Base-by-base conservation (phyloP, 345 rosid genomes). In the Conringia planisiliqua region DNA sequence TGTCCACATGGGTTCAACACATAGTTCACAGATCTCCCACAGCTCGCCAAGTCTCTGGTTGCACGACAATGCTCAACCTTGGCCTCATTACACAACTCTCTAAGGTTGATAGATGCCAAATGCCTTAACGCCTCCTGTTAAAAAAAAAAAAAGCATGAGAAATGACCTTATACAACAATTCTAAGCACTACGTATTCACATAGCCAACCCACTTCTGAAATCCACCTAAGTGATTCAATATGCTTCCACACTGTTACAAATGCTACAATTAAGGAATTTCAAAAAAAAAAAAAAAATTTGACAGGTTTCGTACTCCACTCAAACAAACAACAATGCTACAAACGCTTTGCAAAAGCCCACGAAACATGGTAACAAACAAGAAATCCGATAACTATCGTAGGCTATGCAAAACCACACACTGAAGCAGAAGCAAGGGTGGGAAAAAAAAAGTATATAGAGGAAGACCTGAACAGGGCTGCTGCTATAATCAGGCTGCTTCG, bases 51-150 rank as follows among this genome's bases (percentile, higher is more conserved):
- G 83, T 96, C 96, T 74, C 99, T 90, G 67, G 95, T 82, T n/a
- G 98, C 99, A 36, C 99, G 83, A 55, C 99, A 96, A 1, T 68
- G 80, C 84, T 96, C 99, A 51, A 85, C 79, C 79, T 92, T 96
- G 0, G 94, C 99, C 80, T 96, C 98, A 33, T 85, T 85, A 70
- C 91, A 81, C 73, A 95, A 73, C 58, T 92, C 96, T 43, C 82
- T 82, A 71, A 89, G 88, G 70, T 90, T 92, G 16, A 87, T 75
- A 54, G 85, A 86, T 32, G 98, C 96, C 74, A 95, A 79, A 80
- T 85, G 91, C 75, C 77, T 90, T 80, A 92, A 76, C 40, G 99
- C 98, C 65, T 92, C 96, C 99, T 95, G 88, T 68, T n/a, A n/a
- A n/a, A n/a, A n/a, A n/a, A n/a, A n/a, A 85, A 77, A 1, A 22